Percentiles rank a stretch among this genome's conserved stretches.
These are phyloP conservation scores for Mariannaea sp. DNA, from an alignment of 2,329 filamentous ascomycete species.

Conservation along the genomic window DNA sequence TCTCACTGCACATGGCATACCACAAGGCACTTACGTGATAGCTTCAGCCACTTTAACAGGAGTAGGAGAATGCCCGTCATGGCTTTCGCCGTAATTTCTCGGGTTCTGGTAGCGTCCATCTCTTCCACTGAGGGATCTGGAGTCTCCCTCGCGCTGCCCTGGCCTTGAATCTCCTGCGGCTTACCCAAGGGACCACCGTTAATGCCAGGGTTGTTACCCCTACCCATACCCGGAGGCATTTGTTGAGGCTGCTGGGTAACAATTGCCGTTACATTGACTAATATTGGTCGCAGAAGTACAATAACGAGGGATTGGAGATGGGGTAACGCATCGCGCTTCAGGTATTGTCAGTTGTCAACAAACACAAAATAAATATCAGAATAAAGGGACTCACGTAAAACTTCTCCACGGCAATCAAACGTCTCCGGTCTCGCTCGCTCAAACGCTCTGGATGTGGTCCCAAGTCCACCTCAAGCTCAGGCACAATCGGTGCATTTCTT, in stretches of 20 bases:
- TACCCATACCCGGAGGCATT: constrained; percentile 50
- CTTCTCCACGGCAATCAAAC: constrained; percentile 74
- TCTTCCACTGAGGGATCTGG: constrained; percentile 70
- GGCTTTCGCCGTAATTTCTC: constrained; percentile 90
- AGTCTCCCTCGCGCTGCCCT: constrained; percentile 44
- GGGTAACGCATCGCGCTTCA: constrained; percentile 73
- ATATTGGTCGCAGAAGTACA: constrained; percentile 85
- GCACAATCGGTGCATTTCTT: constrained; percentile 19
- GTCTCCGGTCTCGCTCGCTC: constrained; percentile 61
- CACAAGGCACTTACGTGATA: constrained; percentile 74
- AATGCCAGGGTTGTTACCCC: constrained; percentile 46
- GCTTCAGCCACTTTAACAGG: constrained; percentile 94
- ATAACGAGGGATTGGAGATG: constrained; percentile 92
- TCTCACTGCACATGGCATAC: background rate
- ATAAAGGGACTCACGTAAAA: constrained; percentile 75
- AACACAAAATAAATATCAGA: background rate
- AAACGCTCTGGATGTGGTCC: constrained; percentile 56
- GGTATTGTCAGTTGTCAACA: background rate
- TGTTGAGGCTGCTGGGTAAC: constrained; percentile 64
- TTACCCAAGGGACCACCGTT: constrained; percentile 46
- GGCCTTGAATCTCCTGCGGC: constrained; percentile 40
- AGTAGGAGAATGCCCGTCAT: constrained; percentile 87
- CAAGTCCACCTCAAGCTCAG: constrained; percentile 43
- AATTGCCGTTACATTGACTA: constrained; percentile 86
- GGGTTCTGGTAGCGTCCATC: constrained; percentile 76